Evolutionary conservation across 257 asterid species (phyloP).

Genomic region (Lavandula angustifolia): DNA sequence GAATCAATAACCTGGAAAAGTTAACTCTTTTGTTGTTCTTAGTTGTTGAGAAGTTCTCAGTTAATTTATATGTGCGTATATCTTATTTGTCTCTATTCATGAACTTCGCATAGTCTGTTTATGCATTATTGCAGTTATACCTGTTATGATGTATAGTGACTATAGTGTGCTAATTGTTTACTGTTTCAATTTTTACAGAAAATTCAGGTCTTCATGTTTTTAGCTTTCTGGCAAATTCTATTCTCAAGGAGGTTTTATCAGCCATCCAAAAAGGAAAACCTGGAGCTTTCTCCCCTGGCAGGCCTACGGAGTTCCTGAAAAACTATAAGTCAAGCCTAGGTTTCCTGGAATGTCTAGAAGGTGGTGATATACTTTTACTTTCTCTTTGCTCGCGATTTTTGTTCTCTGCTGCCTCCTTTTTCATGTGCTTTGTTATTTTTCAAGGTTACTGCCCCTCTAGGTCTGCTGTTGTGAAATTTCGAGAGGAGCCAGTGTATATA

Average conservation of each 20-base stretch:
- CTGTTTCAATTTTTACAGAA: conserved; percentile 51
- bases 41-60: conserved; percentile 21
- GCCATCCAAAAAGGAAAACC: conserved; percentile 92
- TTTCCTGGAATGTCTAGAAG: conserved; percentile 88
- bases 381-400: conserved; percentile 13
- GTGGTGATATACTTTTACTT: conserved; percentile 38
- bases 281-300: conserved; percentile 95
- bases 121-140: conserved; percentile 23
- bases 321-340: conserved; percentile 88
- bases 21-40: conserved; percentile 10
- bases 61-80: not conserved
- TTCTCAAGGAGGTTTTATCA: conserved; percentile 81
- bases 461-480: conserved; percentile 67
- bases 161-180: conserved; percentile 29
- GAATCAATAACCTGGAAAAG: conserved; percentile 16
- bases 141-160: conserved; percentile 8
- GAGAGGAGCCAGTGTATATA: conserved; percentile 70
- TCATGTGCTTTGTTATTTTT: conserved; percentile 34
- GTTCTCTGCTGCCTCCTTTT: not conserved
- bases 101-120: conserved; percentile 3
- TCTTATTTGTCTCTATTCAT: not conserved
- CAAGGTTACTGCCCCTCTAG: conserved; percentile 77
- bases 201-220: conserved; percentile 97
- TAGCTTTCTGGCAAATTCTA: conserved; percentile 90
- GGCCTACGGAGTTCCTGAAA: conserved; percentile 79